Percentiles rank a stretch among this genome's conserved stretches.
These are phyloP conservation scores for Coemansia javaensis DNA, from an alignment of 192 early-diverging fungal species.

Conservation along the genomic window DNA sequence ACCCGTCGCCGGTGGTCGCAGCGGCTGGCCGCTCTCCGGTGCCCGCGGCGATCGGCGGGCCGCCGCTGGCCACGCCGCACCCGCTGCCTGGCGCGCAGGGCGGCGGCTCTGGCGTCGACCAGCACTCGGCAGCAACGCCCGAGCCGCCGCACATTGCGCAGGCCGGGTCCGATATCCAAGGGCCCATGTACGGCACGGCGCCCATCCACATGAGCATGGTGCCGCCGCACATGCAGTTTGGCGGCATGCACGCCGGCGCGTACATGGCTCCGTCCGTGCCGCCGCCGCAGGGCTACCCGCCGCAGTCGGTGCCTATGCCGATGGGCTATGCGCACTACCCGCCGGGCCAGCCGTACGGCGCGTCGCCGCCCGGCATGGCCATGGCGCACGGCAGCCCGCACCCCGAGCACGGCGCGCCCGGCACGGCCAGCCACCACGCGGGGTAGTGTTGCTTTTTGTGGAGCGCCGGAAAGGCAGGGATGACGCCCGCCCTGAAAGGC, in stretches of 20 bases:
- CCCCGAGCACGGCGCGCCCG: slow-evolving; percentile 21
- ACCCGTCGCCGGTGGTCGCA: slow-evolving; percentile 30
- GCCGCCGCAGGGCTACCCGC: slow-evolving; percentile 39
- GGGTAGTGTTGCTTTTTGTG: background rate
- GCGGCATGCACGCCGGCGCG: slow-evolving; percentile 32
- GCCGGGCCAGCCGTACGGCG: slow-evolving; percentile 20
- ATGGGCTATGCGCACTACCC: slow-evolving; percentile 48
- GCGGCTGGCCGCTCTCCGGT: slow-evolving; percentile 28
- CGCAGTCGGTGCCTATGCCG: slow-evolving; percentile 34
- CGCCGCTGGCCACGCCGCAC: slow-evolving; percentile 9
- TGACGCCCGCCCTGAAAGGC: no score
- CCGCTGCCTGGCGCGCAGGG: slow-evolving; percentile 22
- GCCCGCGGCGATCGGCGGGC: slow-evolving; percentile 14
- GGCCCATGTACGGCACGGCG: slow-evolving; percentile 29
- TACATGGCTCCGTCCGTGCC: slow-evolving; percentile 28
- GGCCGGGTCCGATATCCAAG: slow-evolving; percentile 26
- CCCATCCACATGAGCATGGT: slow-evolving; percentile 48
- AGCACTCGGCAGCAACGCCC: slow-evolving; percentile 20
- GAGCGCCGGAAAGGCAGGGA: no score
- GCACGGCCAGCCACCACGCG: slow-evolving; percentile 13
- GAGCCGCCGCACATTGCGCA: slow-evolving; percentile 19
- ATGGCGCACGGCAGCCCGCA: slow-evolving; percentile 42
- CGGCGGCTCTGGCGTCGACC: slow-evolving; percentile 1
- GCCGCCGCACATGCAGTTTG: slow-evolving; percentile 37
- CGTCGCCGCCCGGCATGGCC: slow-evolving; percentile 35